Base-by-base conservation (phyloP, 139 green algal genomes). In the Chlorella sp. region DNA sequence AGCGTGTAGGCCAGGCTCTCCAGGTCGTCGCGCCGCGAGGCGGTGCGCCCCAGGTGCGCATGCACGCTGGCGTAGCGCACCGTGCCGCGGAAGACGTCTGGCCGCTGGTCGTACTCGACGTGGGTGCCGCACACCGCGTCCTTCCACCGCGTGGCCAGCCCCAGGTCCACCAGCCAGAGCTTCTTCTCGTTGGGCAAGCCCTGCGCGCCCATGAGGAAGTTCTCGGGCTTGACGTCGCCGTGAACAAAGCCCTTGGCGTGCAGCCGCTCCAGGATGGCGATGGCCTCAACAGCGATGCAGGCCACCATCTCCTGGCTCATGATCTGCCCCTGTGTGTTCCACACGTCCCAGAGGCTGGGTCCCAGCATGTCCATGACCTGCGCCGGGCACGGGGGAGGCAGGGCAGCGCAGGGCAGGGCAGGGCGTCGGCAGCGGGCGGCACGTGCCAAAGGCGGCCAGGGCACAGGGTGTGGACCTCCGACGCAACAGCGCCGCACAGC, bases 291-390 rank as follows among this genome's bases (percentile, higher is more conserved):
- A 23, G 96, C 96, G 36, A 99, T 98, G 85, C 96, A 98, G 1
- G 95, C 92, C 21, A 99, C 96, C 96, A 99, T 99, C 84, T 99
- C 96, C 86, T 97, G 92, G 6, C 86, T 93, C 96, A 99, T 98
- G 40, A 91, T 84, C 87, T 98, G 95, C 3, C 93, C 94, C 42
- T 90, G 86, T 8, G 84, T 87, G 82, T 99, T 99, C 96, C 95
- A 99, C 35, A 97, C 91, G 76, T 99, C 96, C 96, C 96, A 99
- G 51, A 99, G 75, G 72, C 87, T 95, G 51, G 96, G 96, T 6
- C 96, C 96, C 45, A 99, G 89, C 82, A 98, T 92, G 85, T 99
- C 96, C 95, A 99, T 98, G 21, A 98, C 93, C 93, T 97, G 84
- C 50, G 75, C 17, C 41, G 1, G 64, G 63, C 40, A 33, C 8